Base-by-base conservation (phyloP, 306 rosid species). In the Dryas octopetala region DNA sequence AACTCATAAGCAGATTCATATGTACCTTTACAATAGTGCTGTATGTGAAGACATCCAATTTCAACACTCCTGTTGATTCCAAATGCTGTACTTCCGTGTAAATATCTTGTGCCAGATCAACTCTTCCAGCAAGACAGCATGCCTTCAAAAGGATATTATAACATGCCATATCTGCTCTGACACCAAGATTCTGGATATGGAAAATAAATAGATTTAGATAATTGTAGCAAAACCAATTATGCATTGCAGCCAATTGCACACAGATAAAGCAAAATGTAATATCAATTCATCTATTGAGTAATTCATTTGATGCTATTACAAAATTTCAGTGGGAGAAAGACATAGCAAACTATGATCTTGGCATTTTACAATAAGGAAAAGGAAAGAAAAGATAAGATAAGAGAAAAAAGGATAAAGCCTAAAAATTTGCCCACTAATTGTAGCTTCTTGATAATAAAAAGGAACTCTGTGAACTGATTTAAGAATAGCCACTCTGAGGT, bases 41-140 rank as follows among this genome's bases (percentile, higher is more conserved):
- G 95, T 95, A 95, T 62, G 98, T 95, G 84, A 91, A 95, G 83
- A 91, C 95, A 80, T 91, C 95, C 88, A 91, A 81, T 78, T 91
- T 95, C 83, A 95, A 77, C 74, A 76, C 81, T 79, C 95, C 96
- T 32, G 64, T 75, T 38, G 91, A 91, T 86, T 94, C 97, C 86
- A 90, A 85, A 76, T 90, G 87, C 69, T 86, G 88, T 49, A 95
- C 90, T 72, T 95, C 97, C 86, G 57, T 79, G 67, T 95, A 95
- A 63, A 91, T 89, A 73, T 91, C 91, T 81, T 89, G 89, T 64
- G 98, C 96, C 78, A 91, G 47, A 81, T 95, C 96, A 86, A 95
- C 96, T 89, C 97, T 90, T 82, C 93, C 97, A 75, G 96, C 95
- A 70, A 91, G 85, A 71, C 91, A 88, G 76, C 98, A 91, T 60